Percentiles rank a stretch among this genome's conserved stretches.
Conservation (phyloP, 192 early-diverging fungal species). For the Polychytrium aggregatum region DNA sequence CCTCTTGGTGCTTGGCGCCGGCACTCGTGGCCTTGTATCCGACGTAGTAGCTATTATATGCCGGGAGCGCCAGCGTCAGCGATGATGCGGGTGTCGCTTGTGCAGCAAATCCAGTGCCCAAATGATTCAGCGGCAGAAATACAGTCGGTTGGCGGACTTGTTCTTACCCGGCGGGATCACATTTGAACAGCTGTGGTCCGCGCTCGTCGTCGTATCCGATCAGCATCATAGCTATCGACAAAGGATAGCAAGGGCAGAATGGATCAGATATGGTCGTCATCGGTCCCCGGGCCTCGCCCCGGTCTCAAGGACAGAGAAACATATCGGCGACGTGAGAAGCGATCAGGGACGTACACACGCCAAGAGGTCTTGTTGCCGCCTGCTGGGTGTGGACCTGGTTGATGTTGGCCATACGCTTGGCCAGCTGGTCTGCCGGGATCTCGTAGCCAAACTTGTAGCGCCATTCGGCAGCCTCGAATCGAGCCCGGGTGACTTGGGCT, state of each 20-base stretch:
- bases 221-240: constrained; percentile 76
- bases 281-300: too few species aligned
- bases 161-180: constrained; percentile 80
- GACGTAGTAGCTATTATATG: constrained; percentile 81
- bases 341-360: constrained; percentile 64
- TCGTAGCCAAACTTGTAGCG: constrained; percentile 98
- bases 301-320: too few species aligned
- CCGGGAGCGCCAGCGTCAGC: too few species aligned
- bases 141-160: too few species aligned
- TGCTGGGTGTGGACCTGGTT: constrained; percentile 99
- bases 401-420: constrained; percentile 94
- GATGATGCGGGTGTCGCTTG: too few species aligned
- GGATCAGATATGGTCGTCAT: too few species aligned
- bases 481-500: constrained; percentile 83
- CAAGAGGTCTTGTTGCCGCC: constrained; percentile 94
- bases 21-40: constrained; percentile 94
- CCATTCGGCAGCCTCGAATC: constrained; percentile 95
- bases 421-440: constrained; percentile 91
- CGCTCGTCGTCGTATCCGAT: constrained; percentile 93
- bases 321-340: too few species aligned
- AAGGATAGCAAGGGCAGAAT: background rate
- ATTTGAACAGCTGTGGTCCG: constrained; percentile 96
- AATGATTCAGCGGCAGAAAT: too few species aligned
- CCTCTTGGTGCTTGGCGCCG: constrained; percentile 92
- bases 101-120: too few species aligned